Percentiles rank a stretch among this genome's conserved stretches.
Conservation (phyloP, 2,329 filamentous ascomycete genomes). For the Penicillium sp. region DNA sequence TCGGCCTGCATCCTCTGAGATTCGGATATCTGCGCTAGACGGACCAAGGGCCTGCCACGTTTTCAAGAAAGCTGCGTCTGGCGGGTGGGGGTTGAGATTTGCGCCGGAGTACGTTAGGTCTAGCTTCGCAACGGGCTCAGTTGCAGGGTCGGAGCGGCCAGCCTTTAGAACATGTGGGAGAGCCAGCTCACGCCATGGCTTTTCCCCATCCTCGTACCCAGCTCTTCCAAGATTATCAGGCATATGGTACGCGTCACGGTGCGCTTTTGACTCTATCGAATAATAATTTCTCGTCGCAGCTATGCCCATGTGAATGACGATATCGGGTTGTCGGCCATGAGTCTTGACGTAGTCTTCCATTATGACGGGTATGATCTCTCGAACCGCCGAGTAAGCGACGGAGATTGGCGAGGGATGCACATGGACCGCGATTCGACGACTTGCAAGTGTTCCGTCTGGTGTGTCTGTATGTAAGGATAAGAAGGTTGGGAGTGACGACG, state of each 20-base stretch:
- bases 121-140: slow-evolving; percentile 3
- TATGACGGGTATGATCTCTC: slow-evolving; percentile 66
- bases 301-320: slow-evolving; percentile 81
- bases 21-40: slow-evolving; percentile 48
- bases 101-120: background rate
- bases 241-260: slow-evolving; percentile 73
- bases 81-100: slow-evolving; percentile 31
- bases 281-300: slow-evolving; percentile 69
- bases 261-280: slow-evolving; percentile 71
- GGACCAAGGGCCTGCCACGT: slow-evolving; percentile 41
- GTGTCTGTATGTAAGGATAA: slow-evolving; percentile 53
- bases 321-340: slow-evolving; percentile 59
- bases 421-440: slow-evolving; percentile 44
- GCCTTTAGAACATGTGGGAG: slow-evolving; percentile 60
- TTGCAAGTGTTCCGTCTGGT: slow-evolving; percentile 22
- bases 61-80: slow-evolving; percentile 40
- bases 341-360: slow-evolving; percentile 54
- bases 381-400: slow-evolving; percentile 72
- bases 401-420: slow-evolving; percentile 69
- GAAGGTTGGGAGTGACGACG: slow-evolving; percentile 67
- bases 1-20: slow-evolving; percentile 72
- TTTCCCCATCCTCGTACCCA: slow-evolving; percentile 52
- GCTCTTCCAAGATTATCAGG: slow-evolving; percentile 68
- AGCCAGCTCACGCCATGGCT: slow-evolving; percentile 58
- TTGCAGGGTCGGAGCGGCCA: slow-evolving; percentile 36